A percentile compares a stretch with the other conserved stretches of the same genome.
Evolutionary conservation across 768 basidiomycete genomes (phyloP).

Genomic region (Clitopilus passeckerianus): DNA sequence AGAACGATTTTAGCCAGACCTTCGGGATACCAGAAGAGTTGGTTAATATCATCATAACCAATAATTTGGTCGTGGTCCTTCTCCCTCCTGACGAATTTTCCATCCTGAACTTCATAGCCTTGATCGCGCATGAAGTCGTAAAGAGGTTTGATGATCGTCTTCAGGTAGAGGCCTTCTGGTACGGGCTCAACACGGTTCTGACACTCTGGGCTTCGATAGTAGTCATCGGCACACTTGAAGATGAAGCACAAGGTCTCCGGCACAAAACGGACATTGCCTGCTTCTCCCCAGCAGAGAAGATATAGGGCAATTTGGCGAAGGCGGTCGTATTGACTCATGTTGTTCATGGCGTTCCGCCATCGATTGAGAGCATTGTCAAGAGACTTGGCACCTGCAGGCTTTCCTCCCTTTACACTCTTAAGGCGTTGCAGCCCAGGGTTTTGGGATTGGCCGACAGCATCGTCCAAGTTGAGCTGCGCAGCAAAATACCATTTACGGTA

Average conservation of each 20-base stretch:
- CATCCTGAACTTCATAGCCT: constrained; percentile 93
- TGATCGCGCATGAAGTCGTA: constrained; percentile 97
- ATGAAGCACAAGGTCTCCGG: constrained; percentile 98
- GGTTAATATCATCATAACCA: constrained; percentile 99
- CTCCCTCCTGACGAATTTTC: constrained; percentile 91
- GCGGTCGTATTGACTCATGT: constrained; percentile 98
- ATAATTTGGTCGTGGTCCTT: constrained; percentile 94
- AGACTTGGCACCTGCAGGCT: constrained; percentile 59
- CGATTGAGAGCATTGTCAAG: constrained; percentile 91
- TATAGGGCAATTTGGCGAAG: constrained; percentile 95
- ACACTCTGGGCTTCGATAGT: constrained; percentile 97
- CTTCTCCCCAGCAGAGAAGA: constrained; percentile 98
- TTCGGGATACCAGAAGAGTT: constrained; percentile 99
- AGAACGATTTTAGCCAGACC: constrained; percentile 92
- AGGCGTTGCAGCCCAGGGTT: constrained; percentile 91
- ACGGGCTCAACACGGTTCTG: constrained; percentile 92
- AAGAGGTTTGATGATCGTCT: constrained; percentile 87
- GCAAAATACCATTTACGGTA: constrained; percentile 99
- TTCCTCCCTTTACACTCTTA: constrained; percentile 69
- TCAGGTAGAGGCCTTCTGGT: constrained; percentile 90
- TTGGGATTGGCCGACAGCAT: constrained; percentile 92
- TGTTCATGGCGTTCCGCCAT: constrained; percentile 99
- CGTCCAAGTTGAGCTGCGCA: constrained; percentile 97
- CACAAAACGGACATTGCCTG: constrained; percentile 93
- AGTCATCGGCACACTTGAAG: constrained; percentile 99